Percentiles rank a stretch among this genome's conserved stretches.
Conservation (phyloP, 2,329 filamentous ascomycete species). For the Phyllosticta citrichinensis region DNA sequence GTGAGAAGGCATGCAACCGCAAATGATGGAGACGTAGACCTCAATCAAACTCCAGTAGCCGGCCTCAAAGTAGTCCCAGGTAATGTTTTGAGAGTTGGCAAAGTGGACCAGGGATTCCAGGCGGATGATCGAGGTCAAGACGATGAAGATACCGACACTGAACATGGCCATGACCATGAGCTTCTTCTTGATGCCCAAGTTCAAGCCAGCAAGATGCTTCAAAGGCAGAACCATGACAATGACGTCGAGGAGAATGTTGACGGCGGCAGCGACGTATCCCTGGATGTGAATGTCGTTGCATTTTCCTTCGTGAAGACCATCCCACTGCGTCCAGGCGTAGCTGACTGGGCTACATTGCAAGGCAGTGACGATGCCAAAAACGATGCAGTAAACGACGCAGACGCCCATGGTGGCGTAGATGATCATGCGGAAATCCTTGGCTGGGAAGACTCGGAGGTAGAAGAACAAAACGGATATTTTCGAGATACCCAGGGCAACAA, state of each 20-base stretch:
- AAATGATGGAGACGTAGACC: constrained; percentile 29
- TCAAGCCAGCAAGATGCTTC: constrained; percentile 20
- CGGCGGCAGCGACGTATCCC: constrained; percentile 21
- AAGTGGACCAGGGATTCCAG: constrained; percentile 34
- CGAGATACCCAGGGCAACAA: constrained; percentile 22
- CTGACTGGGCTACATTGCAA: constrained; percentile 17
- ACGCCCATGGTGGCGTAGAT: constrained; percentile 21
- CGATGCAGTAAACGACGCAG: constrained; percentile 16
- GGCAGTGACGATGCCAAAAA: constrained; percentile 13
- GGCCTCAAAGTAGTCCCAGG: constrained; percentile 31
- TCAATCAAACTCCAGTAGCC: constrained; percentile 33
- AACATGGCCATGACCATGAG: constrained; percentile 28
- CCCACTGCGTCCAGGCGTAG: constrained; percentile 20
- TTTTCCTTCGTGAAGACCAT: constrained; percentile 15
- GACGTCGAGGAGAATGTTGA: constrained; percentile 23
- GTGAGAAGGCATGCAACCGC: constrained; percentile 32
- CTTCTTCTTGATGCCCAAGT: constrained; percentile 25
- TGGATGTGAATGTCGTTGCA: constrained; percentile 26
- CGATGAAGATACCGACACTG: constrained; percentile 29
- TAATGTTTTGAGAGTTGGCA: constrained; percentile 31
- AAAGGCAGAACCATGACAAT: constrained; percentile 24
- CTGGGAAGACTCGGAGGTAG: constrained; percentile 25
- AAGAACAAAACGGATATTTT: constrained; percentile 28
- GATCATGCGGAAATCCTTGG: constrained; percentile 17
- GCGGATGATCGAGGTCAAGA: constrained; percentile 34